Percentiles rank a stretch among this genome's conserved stretches.
These are phyloP conservation scores for Sarcodon aspratus DNA, from an alignment of 768 basidiomycete species.

Conservation along the genomic window DNA sequence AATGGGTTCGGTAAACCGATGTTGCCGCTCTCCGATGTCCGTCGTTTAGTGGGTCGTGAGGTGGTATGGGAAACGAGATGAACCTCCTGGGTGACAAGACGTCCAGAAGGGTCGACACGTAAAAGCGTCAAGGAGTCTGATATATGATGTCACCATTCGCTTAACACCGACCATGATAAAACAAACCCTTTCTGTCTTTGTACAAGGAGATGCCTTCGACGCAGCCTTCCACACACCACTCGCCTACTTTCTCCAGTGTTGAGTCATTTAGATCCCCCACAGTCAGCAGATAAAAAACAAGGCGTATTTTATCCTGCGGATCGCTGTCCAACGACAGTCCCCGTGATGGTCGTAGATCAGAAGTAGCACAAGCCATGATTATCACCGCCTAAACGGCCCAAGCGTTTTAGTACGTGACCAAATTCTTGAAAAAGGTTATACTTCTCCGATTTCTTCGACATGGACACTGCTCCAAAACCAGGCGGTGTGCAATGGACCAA, in stretches of 20 bases:
- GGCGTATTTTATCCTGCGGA: conserved; percentile 24
- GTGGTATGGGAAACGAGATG: conserved; percentile 17
- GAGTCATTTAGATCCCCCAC: conserved; percentile 20
- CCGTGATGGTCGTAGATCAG: conserved; percentile 21
- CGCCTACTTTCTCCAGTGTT: conserved; percentile 34
- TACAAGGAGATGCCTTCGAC: conserved; percentile 33
- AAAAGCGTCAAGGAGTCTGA: conserved; percentile 29
- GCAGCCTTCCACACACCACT: conserved; percentile 43
- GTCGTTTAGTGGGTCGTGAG: conserved; percentile 2
- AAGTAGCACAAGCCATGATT: conserved; percentile 35
- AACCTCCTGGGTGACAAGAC: conserved; percentile 32
- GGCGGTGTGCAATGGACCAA: conserved; percentile 8
- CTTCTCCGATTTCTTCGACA: conserved; percentile 16
- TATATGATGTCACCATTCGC: background rate
- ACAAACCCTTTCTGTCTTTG: conserved; percentile 35
- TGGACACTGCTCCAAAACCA: conserved; percentile 25
- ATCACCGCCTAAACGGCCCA: conserved; percentile 13
- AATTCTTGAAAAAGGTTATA: background rate
- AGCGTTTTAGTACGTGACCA: background rate
- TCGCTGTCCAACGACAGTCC: conserved; percentile 10
- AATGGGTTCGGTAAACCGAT: conserved; percentile 55
- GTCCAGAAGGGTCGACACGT: conserved; percentile 29
- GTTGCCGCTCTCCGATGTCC: conserved; percentile 16
- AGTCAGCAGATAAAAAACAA: conserved; percentile 29
- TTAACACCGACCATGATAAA: background rate